These are phyloP conservation scores for Boletus semigastroideus DNA, from an alignment of 1,284 basidiomycete species.

Conservation along the genomic window DNA sequence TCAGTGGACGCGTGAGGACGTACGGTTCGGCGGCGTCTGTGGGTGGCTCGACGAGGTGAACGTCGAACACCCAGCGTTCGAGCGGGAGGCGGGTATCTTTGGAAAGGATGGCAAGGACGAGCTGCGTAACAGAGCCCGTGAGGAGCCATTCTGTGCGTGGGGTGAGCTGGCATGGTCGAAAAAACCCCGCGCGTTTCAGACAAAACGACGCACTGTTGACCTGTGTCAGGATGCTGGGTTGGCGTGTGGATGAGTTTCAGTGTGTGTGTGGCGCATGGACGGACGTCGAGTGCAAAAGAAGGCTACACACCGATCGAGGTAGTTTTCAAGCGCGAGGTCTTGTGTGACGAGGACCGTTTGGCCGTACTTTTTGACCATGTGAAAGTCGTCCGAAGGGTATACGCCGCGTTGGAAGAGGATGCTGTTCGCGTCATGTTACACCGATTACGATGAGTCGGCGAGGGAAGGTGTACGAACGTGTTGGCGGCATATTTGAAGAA, in stretches of 20 bases:
- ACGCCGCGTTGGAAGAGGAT: constrained; percentile 97
- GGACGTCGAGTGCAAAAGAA: no score
- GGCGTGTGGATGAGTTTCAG: constrained; percentile 14
- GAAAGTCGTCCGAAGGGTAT: constrained; percentile 98
- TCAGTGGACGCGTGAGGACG: constrained; percentile 19
- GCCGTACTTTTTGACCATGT: constrained; percentile 98
- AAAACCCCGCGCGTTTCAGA: neutral
- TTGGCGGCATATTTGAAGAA: constrained; percentile 99
- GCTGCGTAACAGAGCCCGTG: constrained; percentile 84
- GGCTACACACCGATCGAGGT: constrained; percentile 69
- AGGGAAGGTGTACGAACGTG: constrained; percentile 56
- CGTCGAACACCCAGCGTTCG: constrained; percentile 98
- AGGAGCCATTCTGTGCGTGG: constrained; percentile 84
- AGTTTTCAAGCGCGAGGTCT: constrained; percentile 89
- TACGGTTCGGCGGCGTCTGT: constrained; percentile 50
- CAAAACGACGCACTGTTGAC: constrained; percentile 71
- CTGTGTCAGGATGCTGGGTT: constrained; percentile 74
- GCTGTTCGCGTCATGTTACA: constrained; percentile 38
- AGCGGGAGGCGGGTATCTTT: constrained; percentile 90
- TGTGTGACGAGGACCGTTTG: constrained; percentile 94
- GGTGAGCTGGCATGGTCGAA: neutral
- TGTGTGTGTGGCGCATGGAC: no score
- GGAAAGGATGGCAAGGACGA: constrained; percentile 95
- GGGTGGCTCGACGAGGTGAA: constrained; percentile 73
- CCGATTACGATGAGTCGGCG: neutral